Evolutionary conservation across 345 rosid genomes (phyloP).

Genomic region (Viola odorata): DNA sequence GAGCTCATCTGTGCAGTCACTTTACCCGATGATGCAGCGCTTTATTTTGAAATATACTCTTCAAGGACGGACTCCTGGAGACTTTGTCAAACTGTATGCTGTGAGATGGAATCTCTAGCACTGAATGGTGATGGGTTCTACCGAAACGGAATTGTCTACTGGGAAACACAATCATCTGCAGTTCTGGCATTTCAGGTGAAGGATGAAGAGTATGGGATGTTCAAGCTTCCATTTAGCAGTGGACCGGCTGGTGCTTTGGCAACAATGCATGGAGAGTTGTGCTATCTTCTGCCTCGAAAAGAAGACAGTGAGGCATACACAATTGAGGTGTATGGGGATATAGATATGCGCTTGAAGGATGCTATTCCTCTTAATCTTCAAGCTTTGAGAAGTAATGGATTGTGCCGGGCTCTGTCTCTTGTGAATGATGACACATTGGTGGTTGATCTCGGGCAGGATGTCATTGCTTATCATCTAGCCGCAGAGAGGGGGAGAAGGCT

Average conservation of each 20-base stretch:
- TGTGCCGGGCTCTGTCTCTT: conserved; percentile 22
- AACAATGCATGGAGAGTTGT: conserved; percentile 26
- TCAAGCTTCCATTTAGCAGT: conserved; percentile 21
- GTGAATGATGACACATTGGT: conserved; percentile 21
- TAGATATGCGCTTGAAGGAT: conserved; percentile 27
- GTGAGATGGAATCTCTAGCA: conserved; percentile 9
- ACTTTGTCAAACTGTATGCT: conserved; percentile 12
- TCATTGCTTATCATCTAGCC: conserved; percentile 21
- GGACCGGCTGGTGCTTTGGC: conserved; percentile 25
- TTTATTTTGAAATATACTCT: conserved; percentile 40
- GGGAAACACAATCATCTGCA: conserved; percentile 21
- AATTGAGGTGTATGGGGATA: conserved; percentile 25
- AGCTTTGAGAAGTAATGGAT: not conserved
- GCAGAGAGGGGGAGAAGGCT: conserved; percentile 3
- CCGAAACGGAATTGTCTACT: conserved; percentile 19
- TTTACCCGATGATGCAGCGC: not conserved
- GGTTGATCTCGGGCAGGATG: conserved; percentile 5
- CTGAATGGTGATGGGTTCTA: conserved; percentile 23
- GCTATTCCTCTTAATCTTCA: conserved; percentile 9
- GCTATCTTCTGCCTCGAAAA: conserved; percentile 27
- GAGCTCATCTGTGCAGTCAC: conserved; percentile 33
- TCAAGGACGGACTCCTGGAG: conserved; percentile 41
- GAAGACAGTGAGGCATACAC: not conserved
- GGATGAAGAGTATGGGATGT: conserved; percentile 24
- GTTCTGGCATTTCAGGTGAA: conserved; percentile 24